Percentiles rank a stretch among this genome's conserved stretches.
These are phyloP conservation scores for Filobasidium wieringae DNA, from an alignment of 768 basidiomycete genomes.

Conservation along the genomic window DNA sequence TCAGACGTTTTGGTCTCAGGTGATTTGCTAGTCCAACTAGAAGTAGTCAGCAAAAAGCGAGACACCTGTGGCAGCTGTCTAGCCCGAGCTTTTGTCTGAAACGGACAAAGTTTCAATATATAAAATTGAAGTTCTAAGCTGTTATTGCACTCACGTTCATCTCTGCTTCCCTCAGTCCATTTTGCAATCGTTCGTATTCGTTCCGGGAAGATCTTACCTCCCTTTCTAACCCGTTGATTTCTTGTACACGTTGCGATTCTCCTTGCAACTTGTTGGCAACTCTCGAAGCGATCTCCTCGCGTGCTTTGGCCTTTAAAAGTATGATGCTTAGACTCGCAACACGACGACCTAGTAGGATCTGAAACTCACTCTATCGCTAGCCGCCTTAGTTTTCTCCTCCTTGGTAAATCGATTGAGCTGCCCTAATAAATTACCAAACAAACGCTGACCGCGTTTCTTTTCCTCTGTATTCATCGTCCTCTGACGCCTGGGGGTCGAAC, in stretches of 20 bases:
- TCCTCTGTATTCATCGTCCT: slow-evolving; percentile 28
- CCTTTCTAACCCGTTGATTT: slow-evolving; percentile 29
- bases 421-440: slow-evolving; percentile 37
- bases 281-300: slow-evolving; percentile 30
- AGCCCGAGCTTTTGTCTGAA: slow-evolving; percentile 20
- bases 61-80: slow-evolving; percentile 30
- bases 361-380: slow-evolving; percentile 30
- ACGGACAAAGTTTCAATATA: not conserved
- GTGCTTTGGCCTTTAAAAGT: slow-evolving; percentile 23
- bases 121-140: not conserved
- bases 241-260: slow-evolving; percentile 30
- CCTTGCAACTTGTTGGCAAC: slow-evolving; percentile 29
- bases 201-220: slow-evolving; percentile 30
- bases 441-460: slow-evolving; percentile 29
- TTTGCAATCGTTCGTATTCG: slow-evolving; percentile 26
- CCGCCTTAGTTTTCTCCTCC: slow-evolving; percentile 30
- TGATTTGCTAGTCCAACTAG: slow-evolving; percentile 6
- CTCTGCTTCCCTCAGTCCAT: slow-evolving; percentile 25
- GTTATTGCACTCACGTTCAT: slow-evolving; percentile 25
- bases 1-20: slow-evolving; percentile 12
- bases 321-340: not conserved
- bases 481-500: slow-evolving; percentile 30
- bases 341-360: not conserved
- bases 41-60: slow-evolving; percentile 28
- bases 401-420: slow-evolving; percentile 36